Evolutionary conservation across 164 flowering plant genomes (phyloP).

Genomic region (Piper longum): DNA sequence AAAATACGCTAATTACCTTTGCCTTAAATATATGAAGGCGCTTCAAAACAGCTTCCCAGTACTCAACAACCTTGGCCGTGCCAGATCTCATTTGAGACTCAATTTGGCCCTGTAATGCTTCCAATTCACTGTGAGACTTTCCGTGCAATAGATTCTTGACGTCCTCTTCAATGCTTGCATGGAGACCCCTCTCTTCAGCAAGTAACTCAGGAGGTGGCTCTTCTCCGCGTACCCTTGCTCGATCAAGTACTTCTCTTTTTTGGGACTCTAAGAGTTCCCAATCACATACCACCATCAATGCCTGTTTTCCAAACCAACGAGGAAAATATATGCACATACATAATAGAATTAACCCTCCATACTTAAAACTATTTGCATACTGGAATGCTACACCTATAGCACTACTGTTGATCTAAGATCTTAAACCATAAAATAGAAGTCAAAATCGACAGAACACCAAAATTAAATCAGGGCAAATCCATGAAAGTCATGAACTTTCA

Average conservation of each 20-base stretch:
- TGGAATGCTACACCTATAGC: too few species aligned
- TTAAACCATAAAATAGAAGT: too few species aligned
- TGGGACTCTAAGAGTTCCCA: conserved; percentile 94
- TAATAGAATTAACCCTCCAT: too few species aligned
- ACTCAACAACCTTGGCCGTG: conserved; percentile 87
- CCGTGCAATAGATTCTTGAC: conserved; percentile 61
- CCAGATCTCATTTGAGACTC: conserved; percentile 80
- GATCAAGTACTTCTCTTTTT: conserved; percentile 82
- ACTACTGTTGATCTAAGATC: too few species aligned
- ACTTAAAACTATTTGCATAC: too few species aligned
- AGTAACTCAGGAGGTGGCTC: conserved; percentile 85
- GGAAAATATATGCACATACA: background rate
- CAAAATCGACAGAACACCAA: too few species aligned
- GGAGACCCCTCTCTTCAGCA: conserved; percentile 92
- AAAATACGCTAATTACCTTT: conserved; percentile 31
- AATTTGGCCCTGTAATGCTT: conserved; percentile 43
- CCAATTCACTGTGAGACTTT: conserved; percentile 54
- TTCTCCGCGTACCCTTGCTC: conserved; percentile 97
- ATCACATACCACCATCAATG: conserved; percentile 82
- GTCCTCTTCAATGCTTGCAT: conserved; percentile 78
- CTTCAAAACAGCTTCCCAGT: conserved; percentile 92
- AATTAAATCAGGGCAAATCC: too few species aligned
- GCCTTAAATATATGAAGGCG: conserved; percentile 90
- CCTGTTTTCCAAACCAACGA: conserved; percentile 29
- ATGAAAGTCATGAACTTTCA: too few species aligned